phyloP scores from a whole-genome alignment of 495 filamentous ascomycete genomes.

The Penicillium macrosclerotiorum region DNA sequence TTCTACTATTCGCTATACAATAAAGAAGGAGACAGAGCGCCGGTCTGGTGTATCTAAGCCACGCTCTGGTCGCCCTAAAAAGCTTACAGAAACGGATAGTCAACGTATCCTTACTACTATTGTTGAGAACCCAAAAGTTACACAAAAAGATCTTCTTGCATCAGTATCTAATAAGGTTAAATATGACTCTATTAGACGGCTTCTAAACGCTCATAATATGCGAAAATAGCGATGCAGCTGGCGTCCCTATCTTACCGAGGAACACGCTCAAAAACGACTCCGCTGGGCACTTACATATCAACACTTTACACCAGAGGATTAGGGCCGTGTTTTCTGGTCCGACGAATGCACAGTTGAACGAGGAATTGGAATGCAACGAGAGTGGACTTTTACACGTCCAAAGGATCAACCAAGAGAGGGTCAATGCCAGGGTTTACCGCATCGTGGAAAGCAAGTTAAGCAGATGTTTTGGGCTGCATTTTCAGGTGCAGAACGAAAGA shows the following conservation, averaged over 20 bases:
- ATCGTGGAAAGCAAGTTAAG: constrained; percentile 2
- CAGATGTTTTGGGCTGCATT: constrained; percentile 11
- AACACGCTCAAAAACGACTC: neutral
- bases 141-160: constrained; percentile 10
- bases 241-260: neutral
- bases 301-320: neutral
- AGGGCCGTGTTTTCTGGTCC: neutral
- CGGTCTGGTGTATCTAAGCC: constrained; percentile 4
- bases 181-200: constrained; percentile 4
- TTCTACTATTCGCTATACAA: constrained; percentile 8
- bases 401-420: neutral
- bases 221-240: constrained; percentile 4
- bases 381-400: constrained; percentile 1
- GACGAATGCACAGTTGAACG: neutral
- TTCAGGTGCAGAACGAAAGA: neutral
- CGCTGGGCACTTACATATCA: neutral
- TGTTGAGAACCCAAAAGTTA: constrained; percentile 5
- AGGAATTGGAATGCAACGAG: neutral
- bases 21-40: constrained; percentile 6
- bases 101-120: constrained; percentile 4
- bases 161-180: constrained; percentile 9
- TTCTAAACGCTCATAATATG: constrained; percentile 1
- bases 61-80: constrained; percentile 7
- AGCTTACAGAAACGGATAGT: constrained; percentile 10
- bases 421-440: neutral